Evolutionary conservation across 352 stramenopile genomes (phyloP), one percentile per base, ranked within the genome.

Genomic region (Phytophthora quininea): DNA sequence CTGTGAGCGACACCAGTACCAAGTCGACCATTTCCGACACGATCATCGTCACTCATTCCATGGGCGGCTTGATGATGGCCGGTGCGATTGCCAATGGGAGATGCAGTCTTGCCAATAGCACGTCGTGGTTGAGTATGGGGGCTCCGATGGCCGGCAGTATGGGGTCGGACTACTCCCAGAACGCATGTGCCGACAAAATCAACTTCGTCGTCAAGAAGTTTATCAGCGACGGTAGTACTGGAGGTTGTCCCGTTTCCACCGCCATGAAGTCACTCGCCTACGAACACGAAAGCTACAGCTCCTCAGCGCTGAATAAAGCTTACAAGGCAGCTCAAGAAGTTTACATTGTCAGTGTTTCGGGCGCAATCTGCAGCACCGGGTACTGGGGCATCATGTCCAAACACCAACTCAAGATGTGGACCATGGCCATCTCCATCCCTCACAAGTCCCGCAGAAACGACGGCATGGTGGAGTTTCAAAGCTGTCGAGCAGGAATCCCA

Each of bases 401-500:
- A 0, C 64, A 83, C n/a, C 49, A 66, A 49, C n/a, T 19, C 4
- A 31, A 12, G 32, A 57, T 74, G 1, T 56, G 54, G 43, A 30
- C 58, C 15, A 32, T 70, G 14, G 68, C 62, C 4, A 38, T 58
- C 0, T 14, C 71, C 31, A 66, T 64, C 12, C 68, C 54, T 15
- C 69, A 79, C 54, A 52, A 69, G 19, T 73, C 64, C 35, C 46
- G 30, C 14, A 31, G 59, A 35, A 76, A 76, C 38, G 67, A 71
- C 32, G 70, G 65, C 9, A 68, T 67, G 64, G 63, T 71, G 31
- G 63, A 71, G 32, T 71, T 64, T 32, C 3, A 50, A 10, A 71
- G 77, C 48, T 89, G 80, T 54, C 31, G 58, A 15, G 68, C 14
- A 15, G 75, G 76, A 5, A 61, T 86, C 24, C 24, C 65, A 1